phyloP scores from a whole-genome alignment of 257 asterid species.

The Scutellaria galericulata region DNA sequence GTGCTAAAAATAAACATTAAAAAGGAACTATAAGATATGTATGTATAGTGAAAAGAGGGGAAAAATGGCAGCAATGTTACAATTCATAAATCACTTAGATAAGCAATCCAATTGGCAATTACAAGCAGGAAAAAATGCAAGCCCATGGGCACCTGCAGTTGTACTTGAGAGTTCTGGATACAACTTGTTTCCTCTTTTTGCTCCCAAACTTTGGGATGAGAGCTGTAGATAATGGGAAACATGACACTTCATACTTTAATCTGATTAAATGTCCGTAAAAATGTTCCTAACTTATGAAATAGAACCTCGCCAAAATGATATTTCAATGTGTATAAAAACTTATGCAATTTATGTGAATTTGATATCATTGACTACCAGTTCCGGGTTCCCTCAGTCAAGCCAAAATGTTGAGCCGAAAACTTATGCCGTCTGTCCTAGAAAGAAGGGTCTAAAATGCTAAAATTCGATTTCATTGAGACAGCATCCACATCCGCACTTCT shows the following conservation, averaged over 20 bases:
- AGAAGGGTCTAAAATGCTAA: neutral
- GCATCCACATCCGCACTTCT: neutral
- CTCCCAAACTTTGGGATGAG: neutral
- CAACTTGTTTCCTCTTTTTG: neutral
- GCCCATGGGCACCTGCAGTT: constrained; percentile 3
- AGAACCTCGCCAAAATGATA: neutral
- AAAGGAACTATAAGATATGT: constrained; percentile 20
- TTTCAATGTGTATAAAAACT: neutral
- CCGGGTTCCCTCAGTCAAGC: neutral
- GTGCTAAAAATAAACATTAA: constrained; percentile 51
- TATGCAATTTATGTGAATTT: neutral
- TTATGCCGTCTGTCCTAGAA: neutral
- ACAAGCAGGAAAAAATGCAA: neutral
- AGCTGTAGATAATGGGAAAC: neutral
- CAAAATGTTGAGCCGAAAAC: neutral
- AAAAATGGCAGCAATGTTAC: neutral
- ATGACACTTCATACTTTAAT: neutral
- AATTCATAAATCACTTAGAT: neutral
- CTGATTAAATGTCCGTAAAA: neutral
- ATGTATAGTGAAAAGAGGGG: neutral
- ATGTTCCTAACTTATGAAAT: neutral
- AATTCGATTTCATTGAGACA: neutral
- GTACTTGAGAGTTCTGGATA: neutral
- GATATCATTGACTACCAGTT: neutral
- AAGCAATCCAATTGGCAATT: neutral